Evolutionary conservation across 1,284 basidiomycete species (phyloP), one percentile per base, ranked within the genome.

Genomic region (Boletus calvinii): DNA sequence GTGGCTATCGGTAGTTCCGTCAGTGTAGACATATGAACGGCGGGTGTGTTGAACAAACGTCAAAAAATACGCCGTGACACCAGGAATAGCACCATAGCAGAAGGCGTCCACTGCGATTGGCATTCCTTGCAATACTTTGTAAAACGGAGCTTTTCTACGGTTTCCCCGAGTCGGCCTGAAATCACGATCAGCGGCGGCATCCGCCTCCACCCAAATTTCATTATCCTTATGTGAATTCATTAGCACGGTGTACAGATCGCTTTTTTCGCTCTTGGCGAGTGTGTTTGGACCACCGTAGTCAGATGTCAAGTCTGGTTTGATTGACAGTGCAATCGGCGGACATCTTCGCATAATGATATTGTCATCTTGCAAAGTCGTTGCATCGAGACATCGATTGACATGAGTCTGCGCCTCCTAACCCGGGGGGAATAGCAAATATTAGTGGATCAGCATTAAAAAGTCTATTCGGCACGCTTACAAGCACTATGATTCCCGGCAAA

Each of bases 41-140:
- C 18, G 11, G n/a, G 6, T 4, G 17, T 29, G 51, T 42, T 20
- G 31, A 51, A 57, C 50, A 50, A 58, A 90, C 92, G 87, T 93
- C 57, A 97, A 72, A 60, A 96, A 93, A 69, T 97, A 96, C 0
- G 92, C 92, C 3, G 80, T 89, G 11, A 97, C 84, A 10, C 83
- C 84, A 7, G 93, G 92, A 50, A 98, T 93, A n/a, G 78, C 76
- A 2, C 94, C 94, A 67, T 96, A 98, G 43, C 89, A 83, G 69
- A 98, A 98, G 1, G 94, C 94, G 64, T 98, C 96, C 0, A 98
- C 94, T 6, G 94, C 90, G 41, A 98, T 91, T 1, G 95, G 94
- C 94, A 98, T 98, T 2, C 97, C 96, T 59, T 93, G 90, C 58
- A 99, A 72, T n/a, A 94, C 82, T 73, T 97, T 98, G 73, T 95